Conservation (phyloP, 768 basidiomycete genomes). For the Imleria badia region DNA sequence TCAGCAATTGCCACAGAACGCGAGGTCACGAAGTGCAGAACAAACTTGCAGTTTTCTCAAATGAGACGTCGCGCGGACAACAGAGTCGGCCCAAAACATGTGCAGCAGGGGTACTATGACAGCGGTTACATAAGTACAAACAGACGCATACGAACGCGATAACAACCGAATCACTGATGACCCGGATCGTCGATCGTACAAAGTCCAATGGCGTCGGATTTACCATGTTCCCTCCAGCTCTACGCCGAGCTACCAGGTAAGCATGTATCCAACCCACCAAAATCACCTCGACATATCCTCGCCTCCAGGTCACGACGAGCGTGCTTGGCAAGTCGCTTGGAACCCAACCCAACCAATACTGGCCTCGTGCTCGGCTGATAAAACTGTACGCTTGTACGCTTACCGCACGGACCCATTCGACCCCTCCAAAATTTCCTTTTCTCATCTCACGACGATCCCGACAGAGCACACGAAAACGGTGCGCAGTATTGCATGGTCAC, state of each 20-base stretch:
- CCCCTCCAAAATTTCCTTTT: conserved; percentile 36
- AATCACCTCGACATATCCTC: neutral
- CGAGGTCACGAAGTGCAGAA: too few species aligned
- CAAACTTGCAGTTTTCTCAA: too few species aligned
- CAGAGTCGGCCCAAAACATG: too few species aligned
- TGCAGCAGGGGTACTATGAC: too few species aligned
- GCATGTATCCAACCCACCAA: neutral
- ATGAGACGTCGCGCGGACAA: too few species aligned
- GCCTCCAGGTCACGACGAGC: conserved; percentile 68
- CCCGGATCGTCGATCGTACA: neutral
- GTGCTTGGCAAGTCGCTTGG: conserved; percentile 89
- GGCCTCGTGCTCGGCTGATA: conserved; percentile 95
- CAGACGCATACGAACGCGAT: too few species aligned
- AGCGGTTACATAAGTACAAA: too few species aligned
- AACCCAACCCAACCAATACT: conserved; percentile 79
- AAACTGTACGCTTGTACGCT: conserved; percentile 80
- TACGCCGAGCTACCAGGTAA: conserved; percentile 27
- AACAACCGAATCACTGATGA: too few species aligned
- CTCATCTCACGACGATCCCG: conserved; percentile 61
- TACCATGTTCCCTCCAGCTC: conserved; percentile 20
- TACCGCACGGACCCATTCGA: conserved; percentile 44
- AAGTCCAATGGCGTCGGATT: conserved; percentile 18
- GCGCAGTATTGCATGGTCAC: conserved; percentile 83
- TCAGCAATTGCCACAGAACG: too few species aligned
- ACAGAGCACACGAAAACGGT: conserved; percentile 91